Conservation (phyloP, 2,329 filamentous ascomycete species). For the Corniculantispora saksenae region DNA sequence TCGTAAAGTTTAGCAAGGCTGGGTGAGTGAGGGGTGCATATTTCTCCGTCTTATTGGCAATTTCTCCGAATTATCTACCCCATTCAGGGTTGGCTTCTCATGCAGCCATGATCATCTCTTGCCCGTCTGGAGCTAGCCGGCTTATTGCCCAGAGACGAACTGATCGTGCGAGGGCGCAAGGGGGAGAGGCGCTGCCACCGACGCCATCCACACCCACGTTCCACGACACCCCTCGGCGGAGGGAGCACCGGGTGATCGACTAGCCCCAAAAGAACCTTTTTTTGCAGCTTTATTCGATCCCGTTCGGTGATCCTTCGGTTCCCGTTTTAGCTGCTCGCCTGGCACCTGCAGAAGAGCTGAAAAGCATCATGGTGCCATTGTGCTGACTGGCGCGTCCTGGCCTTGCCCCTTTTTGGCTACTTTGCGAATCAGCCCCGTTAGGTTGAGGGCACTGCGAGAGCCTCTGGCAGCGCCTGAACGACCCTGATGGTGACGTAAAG, state of each 20-base stretch:
- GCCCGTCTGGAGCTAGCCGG: not conserved
- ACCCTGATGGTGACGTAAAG: conserved; percentile 11
- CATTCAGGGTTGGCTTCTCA: not conserved
- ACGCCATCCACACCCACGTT: too few relatives aligned
- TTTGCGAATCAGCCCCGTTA: conserved; percentile 2
- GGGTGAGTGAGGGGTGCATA: not conserved
- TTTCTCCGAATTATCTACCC: conserved; percentile 10
- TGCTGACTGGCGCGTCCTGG: not conserved
- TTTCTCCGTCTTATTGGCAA: conserved; percentile 13
- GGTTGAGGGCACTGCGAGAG: too few relatives aligned
- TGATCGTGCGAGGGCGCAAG: not conserved
- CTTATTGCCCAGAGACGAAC: not conserved
- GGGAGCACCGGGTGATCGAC: not conserved
- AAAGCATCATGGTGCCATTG: not conserved
- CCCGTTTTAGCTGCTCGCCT: not conserved
- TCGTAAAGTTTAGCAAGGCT: not conserved
- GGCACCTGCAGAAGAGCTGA: conserved; percentile 12
- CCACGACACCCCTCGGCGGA: not conserved
- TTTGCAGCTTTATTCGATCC: conserved; percentile 5
- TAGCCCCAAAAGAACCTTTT: not conserved
- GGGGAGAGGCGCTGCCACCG: not conserved
- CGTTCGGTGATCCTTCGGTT: conserved; percentile 10
- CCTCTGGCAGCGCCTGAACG: not conserved
- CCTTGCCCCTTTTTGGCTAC: not conserved
- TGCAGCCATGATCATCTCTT: conserved; percentile 11